Percentiles rank a stretch among this genome's conserved stretches.
Conservation (phyloP, 352 stramenopile species). For the Phytophthora aleatoria region DNA sequence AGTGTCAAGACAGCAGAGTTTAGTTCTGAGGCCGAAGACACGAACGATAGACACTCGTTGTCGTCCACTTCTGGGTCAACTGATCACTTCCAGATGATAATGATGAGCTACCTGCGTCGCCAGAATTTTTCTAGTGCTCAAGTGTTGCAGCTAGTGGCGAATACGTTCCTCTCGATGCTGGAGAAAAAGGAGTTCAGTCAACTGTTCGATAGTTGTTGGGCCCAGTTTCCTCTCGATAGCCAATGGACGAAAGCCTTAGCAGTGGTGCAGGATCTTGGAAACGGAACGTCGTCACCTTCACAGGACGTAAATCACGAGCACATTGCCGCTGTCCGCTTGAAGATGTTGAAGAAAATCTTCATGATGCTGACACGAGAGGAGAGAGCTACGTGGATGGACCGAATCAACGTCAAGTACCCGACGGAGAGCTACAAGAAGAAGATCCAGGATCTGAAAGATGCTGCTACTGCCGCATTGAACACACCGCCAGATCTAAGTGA, state of each 20-base stretch:
- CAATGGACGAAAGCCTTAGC: slow-evolving; percentile 55
- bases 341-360: slow-evolving; percentile 63
- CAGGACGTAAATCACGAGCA: slow-evolving; percentile 28
- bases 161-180: slow-evolving; percentile 52
- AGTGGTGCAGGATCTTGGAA: slow-evolving; percentile 48
- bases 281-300: slow-evolving; percentile 4
- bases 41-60: slow-evolving; percentile 14
- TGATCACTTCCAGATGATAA: slow-evolving; percentile 64
- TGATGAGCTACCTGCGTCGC: slow-evolving; percentile 64
- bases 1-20: slow-evolving; percentile 15
- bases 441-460: slow-evolving; percentile 29
- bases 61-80: slow-evolving; percentile 30
- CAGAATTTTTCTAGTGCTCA: slow-evolving; percentile 53
- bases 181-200: slow-evolving; percentile 46
- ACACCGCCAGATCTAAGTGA: slow-evolving; percentile 34
- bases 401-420: slow-evolving; percentile 51
- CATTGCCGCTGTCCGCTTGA: slow-evolving; percentile 39
- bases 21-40: slow-evolving; percentile 27
- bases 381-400: slow-evolving; percentile 53
- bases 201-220: slow-evolving; percentile 50
- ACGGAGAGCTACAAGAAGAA: slow-evolving; percentile 45
- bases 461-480: slow-evolving; percentile 12
- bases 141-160: slow-evolving; percentile 46
- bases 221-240: slow-evolving; percentile 36
- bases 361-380: slow-evolving; percentile 61